Conservation (phyloP, 352 stramenopile species). For the Pythium volutum region DNA sequence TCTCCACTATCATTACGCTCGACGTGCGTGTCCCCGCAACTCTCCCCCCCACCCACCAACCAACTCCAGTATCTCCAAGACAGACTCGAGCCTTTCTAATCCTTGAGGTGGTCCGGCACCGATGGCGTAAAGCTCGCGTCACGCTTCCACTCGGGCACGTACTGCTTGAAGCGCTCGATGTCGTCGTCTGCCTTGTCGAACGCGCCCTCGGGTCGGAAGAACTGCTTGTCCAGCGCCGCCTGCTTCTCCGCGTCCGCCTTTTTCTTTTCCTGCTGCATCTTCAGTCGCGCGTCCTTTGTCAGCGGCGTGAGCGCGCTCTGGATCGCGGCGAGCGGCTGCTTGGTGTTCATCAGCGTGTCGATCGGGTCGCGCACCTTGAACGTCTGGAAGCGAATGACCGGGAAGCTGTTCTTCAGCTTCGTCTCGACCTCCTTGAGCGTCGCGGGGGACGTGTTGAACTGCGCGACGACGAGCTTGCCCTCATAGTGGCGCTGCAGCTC, state of each 20-base stretch:
- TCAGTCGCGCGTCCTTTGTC: constrained; percentile 25
- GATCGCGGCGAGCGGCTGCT: constrained; percentile 58
- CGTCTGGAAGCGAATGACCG: constrained; percentile 82
- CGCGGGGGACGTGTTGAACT: constrained; percentile 78
- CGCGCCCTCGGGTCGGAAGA: constrained; percentile 47
- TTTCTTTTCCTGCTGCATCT: constrained; percentile 34
- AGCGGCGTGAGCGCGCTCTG: constrained; percentile 52
- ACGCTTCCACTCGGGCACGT: constrained; percentile 83
- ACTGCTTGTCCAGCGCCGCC: constrained; percentile 23
- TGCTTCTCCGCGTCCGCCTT: constrained; percentile 34
- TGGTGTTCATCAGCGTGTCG: constrained; percentile 83
- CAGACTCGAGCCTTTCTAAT: constrained; percentile 19
- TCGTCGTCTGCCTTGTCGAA: constrained; percentile 62
- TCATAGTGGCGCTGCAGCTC: constrained; percentile 85
- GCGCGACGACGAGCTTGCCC: constrained; percentile 80
- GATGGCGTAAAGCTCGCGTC: constrained; percentile 68
- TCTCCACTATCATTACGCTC: neutral
- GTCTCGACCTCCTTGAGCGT: constrained; percentile 67
- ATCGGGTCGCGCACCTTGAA: constrained; percentile 85
- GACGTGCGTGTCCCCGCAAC: neutral
- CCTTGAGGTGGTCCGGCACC: constrained; percentile 62
- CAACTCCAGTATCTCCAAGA: neutral
- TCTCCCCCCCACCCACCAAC: neutral
- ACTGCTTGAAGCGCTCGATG: constrained; percentile 69
- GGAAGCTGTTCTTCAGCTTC: constrained; percentile 86